A percentile compares a stretch with the other conserved stretches of the same genome.
Conservation (phyloP, 768 basidiomycete genomes). For the Bullera alba region DNA sequence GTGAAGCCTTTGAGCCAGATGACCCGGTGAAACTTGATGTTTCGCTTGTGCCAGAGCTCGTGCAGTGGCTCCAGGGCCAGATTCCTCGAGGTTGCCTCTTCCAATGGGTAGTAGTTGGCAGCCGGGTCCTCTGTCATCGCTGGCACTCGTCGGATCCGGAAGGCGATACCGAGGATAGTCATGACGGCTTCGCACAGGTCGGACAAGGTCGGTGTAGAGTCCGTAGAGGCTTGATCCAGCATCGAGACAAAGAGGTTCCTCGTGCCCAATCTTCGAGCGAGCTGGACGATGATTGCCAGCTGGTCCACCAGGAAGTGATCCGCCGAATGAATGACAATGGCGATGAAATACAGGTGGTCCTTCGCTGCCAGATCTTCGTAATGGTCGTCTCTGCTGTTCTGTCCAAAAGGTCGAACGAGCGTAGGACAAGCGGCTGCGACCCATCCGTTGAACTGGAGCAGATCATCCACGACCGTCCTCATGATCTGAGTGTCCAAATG, state of each 20-base stretch:
- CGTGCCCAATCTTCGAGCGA: conserved; percentile 82
- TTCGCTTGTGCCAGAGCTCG: conserved; percentile 68
- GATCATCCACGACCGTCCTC: conserved; percentile 78
- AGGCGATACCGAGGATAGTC: conserved; percentile 85
- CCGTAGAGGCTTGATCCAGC: conserved; percentile 91
- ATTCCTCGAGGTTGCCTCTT: conserved; percentile 91
- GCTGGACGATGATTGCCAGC: conserved; percentile 92
- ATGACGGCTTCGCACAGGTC: conserved; percentile 94
- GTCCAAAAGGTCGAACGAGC: conserved; percentile 85
- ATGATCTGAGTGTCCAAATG: conserved; percentile 88
- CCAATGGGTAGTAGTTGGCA: conserved; percentile 88
- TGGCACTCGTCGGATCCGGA: conserved; percentile 82
- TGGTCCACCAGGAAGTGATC: conserved; percentile 99
- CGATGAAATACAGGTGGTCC: conserved; percentile 85
- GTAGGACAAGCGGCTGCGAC: conserved; percentile 93
- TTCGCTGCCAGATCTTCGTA: conserved; percentile 82
- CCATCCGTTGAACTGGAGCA: conserved; percentile 96
- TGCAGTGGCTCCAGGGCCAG: conserved; percentile 81
- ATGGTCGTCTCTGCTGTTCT: conserved; percentile 73
- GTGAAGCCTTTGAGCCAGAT: conserved; percentile 99
- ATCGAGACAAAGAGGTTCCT: conserved; percentile 92
- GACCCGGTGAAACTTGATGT: conserved; percentile 79
- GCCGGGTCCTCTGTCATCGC: conserved; percentile 84
- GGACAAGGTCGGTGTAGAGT: conserved; percentile 86
- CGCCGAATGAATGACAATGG: conserved; percentile 91